phyloP scores from a whole-genome alignment of 768 basidiomycete species.

The Boletus vermiculosoides region DNA sequence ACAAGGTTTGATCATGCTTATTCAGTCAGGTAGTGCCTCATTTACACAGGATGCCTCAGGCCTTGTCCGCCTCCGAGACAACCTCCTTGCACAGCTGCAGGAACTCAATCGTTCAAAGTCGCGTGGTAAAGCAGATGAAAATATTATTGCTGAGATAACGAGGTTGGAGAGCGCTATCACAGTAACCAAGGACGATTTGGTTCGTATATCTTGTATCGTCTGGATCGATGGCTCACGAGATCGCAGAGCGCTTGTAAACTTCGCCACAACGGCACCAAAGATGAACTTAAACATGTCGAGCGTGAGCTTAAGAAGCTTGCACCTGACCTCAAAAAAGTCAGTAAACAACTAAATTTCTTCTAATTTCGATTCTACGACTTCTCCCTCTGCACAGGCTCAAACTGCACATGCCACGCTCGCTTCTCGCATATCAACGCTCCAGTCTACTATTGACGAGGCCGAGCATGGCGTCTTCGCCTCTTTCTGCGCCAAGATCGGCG shows the following conservation, averaged over 20 bases:
- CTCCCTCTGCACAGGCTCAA: conserved; percentile 45
- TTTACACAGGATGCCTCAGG: conserved; percentile 27
- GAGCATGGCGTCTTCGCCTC: conserved; percentile 75
- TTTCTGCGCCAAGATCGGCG: conserved; percentile 80
- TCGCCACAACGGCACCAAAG: conserved; percentile 73
- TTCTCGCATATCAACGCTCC: conserved; percentile 53
- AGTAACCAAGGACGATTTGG: conserved; percentile 81
- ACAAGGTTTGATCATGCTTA: conserved; percentile 52
- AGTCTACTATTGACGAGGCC: conserved; percentile 62
- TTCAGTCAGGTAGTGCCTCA: conserved; percentile 25
- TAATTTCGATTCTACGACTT: neutral
- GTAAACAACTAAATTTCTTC: neutral
- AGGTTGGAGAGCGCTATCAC: conserved; percentile 76
- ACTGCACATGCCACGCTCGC: conserved; percentile 50
- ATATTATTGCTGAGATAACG: conserved; percentile 69
- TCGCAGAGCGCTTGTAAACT: conserved; percentile 70
- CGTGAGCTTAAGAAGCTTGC: conserved; percentile 62
- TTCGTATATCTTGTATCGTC: conserved; percentile 33
- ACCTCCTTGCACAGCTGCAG: conserved; percentile 67
- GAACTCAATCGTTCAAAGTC: conserved; percentile 87
- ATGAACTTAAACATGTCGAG: conserved; percentile 81
- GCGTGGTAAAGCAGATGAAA: conserved; percentile 80
- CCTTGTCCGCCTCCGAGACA: conserved; percentile 64
- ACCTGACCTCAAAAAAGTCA: conserved; percentile 73
- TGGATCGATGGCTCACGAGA: neutral